phyloP scores from a whole-genome alignment of 345 rosid genomes.

The Zanthoxylum bungeanum region DNA sequence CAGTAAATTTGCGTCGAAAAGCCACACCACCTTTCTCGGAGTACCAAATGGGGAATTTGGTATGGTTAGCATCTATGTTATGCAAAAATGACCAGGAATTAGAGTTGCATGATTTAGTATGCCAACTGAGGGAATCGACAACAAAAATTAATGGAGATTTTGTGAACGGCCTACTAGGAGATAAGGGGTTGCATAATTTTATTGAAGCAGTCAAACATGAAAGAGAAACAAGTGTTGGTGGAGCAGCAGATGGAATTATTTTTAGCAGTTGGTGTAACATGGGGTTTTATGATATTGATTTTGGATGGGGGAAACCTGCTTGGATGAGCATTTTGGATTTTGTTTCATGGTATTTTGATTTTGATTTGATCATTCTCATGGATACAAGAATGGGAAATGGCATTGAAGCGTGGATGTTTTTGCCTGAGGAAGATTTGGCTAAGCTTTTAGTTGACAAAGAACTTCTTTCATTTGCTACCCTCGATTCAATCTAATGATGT shows the following conservation, averaged over 20 bases:
- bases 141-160: slow-evolving; percentile 15
- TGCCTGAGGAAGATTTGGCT: too few relatives aligned
- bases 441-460: too few relatives aligned
- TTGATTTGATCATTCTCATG: too few relatives aligned
- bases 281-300: slow-evolving; percentile 30
- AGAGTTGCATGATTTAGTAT: slow-evolving; percentile 12
- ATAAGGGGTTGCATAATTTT: slow-evolving; percentile 4
- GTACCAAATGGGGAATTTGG: slow-evolving; percentile 40
- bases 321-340: slow-evolving; percentile 26
- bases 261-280: slow-evolving; percentile 26
- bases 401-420: too few relatives aligned
- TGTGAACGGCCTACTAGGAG: slow-evolving; percentile 14
- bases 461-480: too few relatives aligned
- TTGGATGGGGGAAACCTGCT: slow-evolving; percentile 35
- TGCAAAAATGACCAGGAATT: background rate
- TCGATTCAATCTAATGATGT: too few relatives aligned
- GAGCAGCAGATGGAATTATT: slow-evolving; percentile 16
- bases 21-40: slow-evolving; percentile 27
- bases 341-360: too few relatives aligned
- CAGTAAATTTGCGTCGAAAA: slow-evolving; percentile 35
- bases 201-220: slow-evolving; percentile 12
- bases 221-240: background rate
- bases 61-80: slow-evolving; percentile 21
- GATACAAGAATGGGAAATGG: too few relatives aligned
- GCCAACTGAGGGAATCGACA: slow-evolving; percentile 7